Base-by-base conservation (phyloP, 2,329 filamentous ascomycete genomes). In the Penicillium sclerotigenum region DNA sequence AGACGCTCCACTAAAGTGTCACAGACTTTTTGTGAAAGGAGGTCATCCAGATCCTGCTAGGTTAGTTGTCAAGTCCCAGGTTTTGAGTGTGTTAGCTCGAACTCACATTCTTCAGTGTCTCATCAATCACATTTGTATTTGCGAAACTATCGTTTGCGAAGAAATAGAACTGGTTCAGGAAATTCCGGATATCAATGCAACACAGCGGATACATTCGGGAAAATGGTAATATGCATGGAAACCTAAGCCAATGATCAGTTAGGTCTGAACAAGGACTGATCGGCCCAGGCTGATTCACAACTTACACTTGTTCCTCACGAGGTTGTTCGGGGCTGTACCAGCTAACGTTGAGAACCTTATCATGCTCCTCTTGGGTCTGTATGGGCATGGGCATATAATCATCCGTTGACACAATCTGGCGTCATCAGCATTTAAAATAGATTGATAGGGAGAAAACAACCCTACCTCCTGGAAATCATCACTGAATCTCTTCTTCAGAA, bases 341-440 rank as follows among this genome's bases (percentile, higher is more conserved):
- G 76, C 89, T 96, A 58, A 97, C 91, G 59, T 91, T 94, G 61
- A 97, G 85, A 34, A 99, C 93, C 68, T 97, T 96, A 67, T 95
- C 90, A 70, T 96, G 97, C 68, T 97, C 92, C 66, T 96, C 92
- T 16, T 82, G 76, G 20, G 88, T 91, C 67, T 91, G 90, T 71
- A 97, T 96, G 1, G 91, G 90, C 94, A 99, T 97, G 2, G 94
- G 95, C 93, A 99, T 99, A 75, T 99, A 99, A 74, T 99, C 94
- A 71, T 99, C 94, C 0, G 91, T 97, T n/a, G 90, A 81, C 24
- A 88, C 84, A 64, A 88, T 87, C 77, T 82, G 37, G 10, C 26
- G 52, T 10, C 31, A 41, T 67, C 22, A 65, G 60, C 34, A 54
- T 36, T 2, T 37, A 22, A 22, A 53, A 29, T 8, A 37, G 3